phyloP scores from a whole-genome alignment of 805 yeast species.

The Spathaspora girioi region DNA sequence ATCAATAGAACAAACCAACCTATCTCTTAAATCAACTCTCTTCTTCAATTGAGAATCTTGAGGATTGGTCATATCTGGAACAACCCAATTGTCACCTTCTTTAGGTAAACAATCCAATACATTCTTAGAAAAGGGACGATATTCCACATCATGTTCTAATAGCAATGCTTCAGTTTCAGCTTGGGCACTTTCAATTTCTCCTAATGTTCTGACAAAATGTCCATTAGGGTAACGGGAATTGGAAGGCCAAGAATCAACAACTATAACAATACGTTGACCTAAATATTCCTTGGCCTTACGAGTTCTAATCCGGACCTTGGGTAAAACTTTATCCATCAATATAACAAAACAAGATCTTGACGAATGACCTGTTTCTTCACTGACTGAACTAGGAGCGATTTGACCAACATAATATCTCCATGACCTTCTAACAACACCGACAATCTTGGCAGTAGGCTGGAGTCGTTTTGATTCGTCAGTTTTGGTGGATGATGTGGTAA shows the following conservation, averaged over 20 bases:
- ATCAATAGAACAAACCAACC: constrained; percentile 90
- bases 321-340: constrained; percentile 85
- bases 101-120: constrained; percentile 89
- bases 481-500: constrained; percentile 38
- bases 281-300: constrained; percentile 77
- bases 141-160: constrained; percentile 94
- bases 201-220: constrained; percentile 86
- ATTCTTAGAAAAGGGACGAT: constrained; percentile 88
- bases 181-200: constrained; percentile 84
- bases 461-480: constrained; percentile 36
- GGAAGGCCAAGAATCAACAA: constrained; percentile 90
- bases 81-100: constrained; percentile 93
- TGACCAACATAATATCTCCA: constrained; percentile 98
- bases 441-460: constrained; percentile 93
- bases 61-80: constrained; percentile 58
- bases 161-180: constrained; percentile 96
- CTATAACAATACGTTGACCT: constrained; percentile 89
- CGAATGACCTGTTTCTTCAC: constrained; percentile 54
- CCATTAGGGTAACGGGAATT: constrained; percentile 87
- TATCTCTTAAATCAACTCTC: constrained; percentile 83
- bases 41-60: constrained; percentile 54
- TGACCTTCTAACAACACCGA: constrained; percentile 81
- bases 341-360: constrained; percentile 78
- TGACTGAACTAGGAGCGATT: constrained; percentile 71
- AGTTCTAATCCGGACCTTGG: constrained; percentile 82